Evolutionary conservation across 2,329 filamentous ascomycete genomes (phyloP).

Genomic region (Ilyonectria sp.): DNA sequence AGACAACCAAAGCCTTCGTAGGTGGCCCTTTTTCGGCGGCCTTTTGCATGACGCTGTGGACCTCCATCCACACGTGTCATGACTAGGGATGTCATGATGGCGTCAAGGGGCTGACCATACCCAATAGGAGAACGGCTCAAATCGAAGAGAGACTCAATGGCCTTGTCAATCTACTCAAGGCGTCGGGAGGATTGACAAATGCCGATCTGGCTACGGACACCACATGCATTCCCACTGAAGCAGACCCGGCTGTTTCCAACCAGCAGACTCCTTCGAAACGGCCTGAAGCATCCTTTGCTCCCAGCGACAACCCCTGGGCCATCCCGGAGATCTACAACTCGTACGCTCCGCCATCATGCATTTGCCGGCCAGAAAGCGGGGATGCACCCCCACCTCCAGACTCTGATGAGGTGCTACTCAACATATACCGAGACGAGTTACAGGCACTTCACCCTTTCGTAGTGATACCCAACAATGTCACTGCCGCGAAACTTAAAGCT

Average conservation of each 20-base stretch:
- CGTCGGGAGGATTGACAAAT: constrained; percentile 56
- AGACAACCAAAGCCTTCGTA: constrained; percentile 66
- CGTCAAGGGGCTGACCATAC: constrained; percentile 10
- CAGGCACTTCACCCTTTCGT: constrained; percentile 65
- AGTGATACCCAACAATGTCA: constrained; percentile 55
- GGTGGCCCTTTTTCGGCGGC: constrained; percentile 43
- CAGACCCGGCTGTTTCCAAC: constrained; percentile 43
- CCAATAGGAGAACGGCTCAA: constrained; percentile 62
- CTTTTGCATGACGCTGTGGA: neutral
- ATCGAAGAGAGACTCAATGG: constrained; percentile 66
- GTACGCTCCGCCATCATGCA: constrained; percentile 62
- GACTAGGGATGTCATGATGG: constrained; percentile 16
- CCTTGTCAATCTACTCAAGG: constrained; percentile 63
- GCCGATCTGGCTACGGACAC: constrained; percentile 45
- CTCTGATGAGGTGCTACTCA: constrained; percentile 62
- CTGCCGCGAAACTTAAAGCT: constrained; percentile 55
- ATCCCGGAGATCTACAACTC: constrained; percentile 63
- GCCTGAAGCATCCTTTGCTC: constrained; percentile 27
- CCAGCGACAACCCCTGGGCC: constrained; percentile 43
- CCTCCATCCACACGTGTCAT: constrained; percentile 1
- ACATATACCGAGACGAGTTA: constrained; percentile 60
- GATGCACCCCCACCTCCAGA: constrained; percentile 58
- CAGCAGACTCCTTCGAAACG: constrained; percentile 45
- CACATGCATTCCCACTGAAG: constrained; percentile 48
- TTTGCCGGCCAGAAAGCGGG: constrained; percentile 61